A percentile compares a stretch with the other conserved stretches of the same genome.
Evolutionary conservation across 2,329 filamentous ascomycete species (phyloP).

Genomic region (Pochonia chlamydosporia): DNA sequence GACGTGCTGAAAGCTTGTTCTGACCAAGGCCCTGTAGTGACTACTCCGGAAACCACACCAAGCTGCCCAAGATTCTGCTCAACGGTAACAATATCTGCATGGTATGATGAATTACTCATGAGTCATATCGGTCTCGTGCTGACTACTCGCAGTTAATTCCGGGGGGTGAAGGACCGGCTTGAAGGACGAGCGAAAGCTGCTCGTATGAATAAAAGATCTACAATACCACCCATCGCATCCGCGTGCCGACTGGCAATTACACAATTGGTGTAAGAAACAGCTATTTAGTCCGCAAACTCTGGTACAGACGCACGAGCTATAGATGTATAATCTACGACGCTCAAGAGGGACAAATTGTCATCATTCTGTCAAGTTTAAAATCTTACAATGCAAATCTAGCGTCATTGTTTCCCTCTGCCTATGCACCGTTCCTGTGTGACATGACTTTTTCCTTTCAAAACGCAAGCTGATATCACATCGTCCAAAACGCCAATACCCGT

Average conservation of each 20-base stretch:
- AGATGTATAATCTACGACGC: not conserved
- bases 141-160: constrained; percentile 59
- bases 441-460: not conserved
- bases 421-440: not conserved
- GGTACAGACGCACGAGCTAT: not conserved
- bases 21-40: constrained; percentile 54
- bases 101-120: constrained; percentile 49
- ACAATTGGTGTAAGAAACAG: not conserved
- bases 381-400: not conserved
- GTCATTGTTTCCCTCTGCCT: not conserved
- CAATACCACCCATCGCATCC: not conserved
- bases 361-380: not conserved
- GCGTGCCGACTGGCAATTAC: not conserved
- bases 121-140: not conserved
- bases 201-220: too few relatives aligned
- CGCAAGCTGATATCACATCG: constrained; percentile 7
- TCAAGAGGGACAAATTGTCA: not conserved
- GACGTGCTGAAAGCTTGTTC: not conserved
- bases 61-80: constrained; percentile 87
- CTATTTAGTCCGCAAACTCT: not conserved
- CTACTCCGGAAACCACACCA: constrained; percentile 80
- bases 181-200: not conserved
- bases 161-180: constrained; percentile 63
- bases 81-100: constrained; percentile 99
- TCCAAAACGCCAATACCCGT: constrained; percentile 18